Base-by-base conservation (phyloP, 2,329 filamentous ascomycete genomes). In the Fusarium clavum region DNA sequence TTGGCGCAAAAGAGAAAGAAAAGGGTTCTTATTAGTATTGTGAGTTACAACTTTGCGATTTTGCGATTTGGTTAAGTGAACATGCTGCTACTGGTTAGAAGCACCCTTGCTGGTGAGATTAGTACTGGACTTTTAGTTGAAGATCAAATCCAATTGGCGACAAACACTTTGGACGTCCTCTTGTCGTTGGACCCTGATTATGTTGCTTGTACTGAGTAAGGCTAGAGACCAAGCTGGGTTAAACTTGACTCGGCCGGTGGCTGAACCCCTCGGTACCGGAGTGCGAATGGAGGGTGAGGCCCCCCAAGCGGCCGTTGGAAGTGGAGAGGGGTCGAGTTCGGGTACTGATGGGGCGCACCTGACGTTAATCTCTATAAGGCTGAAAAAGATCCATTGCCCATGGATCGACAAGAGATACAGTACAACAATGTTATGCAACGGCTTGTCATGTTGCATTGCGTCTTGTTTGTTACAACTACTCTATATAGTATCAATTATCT, bases 361-460 rank as follows among this genome's bases (percentile, higher is more conserved):
- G 22, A 62, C 43, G 46, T 45, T 55, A 40, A 64, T 64, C 25
- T 56, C 44, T 47, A 46, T 64, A 64, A 62, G 61, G 61, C 61
- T 64, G 61, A 63, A 48, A 45, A 20, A 43, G 57, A 43, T 44
- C 20, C 41, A 44, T 44, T 22, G n/a, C 6, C 34, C n/a, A 22
- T 56, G 57, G 44, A 45, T 43, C 40, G 20, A 46, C 48, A 16
- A 52, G 48, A 34, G 8, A 25, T 34, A 43, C 52, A 43, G 34
- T 13, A 27, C 27, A 30, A 44, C 30, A 22, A 25, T 25, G 53
- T 16, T 10, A 29, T 29, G 27, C 27, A 29, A 29, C 2, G 11
- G 27, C 27, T 13, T 6, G 29, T 30, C 29, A n/a, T 38, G 34
- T 38, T 38, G 18, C 34, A 38, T 38, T 38, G 6, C 10, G 25